phyloP scores from a whole-genome alignment of 768 basidiomycete species.

The Russula dissimulans region DNA sequence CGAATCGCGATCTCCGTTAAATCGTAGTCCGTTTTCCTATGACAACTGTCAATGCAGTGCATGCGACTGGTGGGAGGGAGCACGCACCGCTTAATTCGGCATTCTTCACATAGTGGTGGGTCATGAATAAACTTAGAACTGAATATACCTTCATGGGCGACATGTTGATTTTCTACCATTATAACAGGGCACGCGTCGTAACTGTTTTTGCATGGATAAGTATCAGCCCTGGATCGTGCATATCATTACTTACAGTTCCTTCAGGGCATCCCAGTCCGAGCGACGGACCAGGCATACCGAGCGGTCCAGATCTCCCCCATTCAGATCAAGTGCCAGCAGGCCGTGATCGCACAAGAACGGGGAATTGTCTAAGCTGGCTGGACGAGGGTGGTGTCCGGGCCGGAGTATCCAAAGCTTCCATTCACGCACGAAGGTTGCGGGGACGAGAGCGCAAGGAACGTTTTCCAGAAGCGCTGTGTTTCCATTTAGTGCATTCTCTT shows the following conservation, averaged over 20 bases:
- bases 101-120: constrained; percentile 18
- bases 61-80: background rate
- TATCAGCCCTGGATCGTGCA: background rate
- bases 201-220: background rate
- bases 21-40: constrained; percentile 48
- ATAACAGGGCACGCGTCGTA: constrained; percentile 18
- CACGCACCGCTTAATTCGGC: constrained; percentile 19
- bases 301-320: constrained; percentile 49
- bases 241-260: constrained; percentile 40
- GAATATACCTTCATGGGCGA: constrained; percentile 7
- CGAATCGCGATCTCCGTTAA: constrained; percentile 55
- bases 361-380: constrained; percentile 52
- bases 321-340: constrained; percentile 57
- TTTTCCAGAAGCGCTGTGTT: constrained; percentile 39
- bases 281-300: constrained; percentile 47
- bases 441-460: constrained; percentile 47
- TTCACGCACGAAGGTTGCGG: constrained; percentile 48
- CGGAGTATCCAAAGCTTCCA: constrained; percentile 67
- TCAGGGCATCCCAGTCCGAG: constrained; percentile 56
- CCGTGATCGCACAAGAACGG: constrained; percentile 61
- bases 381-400: constrained; percentile 47
- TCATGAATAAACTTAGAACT: constrained; percentile 24
- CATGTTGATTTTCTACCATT: constrained; percentile 6
- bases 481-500: constrained; percentile 43
- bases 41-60: background rate